Evolutionary conservation across 805 yeast genomes (phyloP), one percentile per base, ranked within the genome.

Genomic region (Saturnispora gosingensis): DNA sequence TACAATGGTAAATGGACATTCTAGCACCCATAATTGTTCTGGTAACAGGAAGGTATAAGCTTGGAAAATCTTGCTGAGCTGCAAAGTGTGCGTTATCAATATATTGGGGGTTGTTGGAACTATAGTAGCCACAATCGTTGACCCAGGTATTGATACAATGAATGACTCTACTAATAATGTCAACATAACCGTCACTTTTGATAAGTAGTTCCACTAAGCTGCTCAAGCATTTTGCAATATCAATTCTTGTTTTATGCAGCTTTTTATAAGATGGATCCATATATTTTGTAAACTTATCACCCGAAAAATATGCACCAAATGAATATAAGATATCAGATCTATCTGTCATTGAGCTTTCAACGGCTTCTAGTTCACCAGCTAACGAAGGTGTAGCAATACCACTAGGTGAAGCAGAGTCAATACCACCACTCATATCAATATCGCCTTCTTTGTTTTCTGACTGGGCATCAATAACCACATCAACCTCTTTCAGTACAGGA

Each of bases 11-110:
- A 15, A 82, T 70, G 50, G 82, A 85, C 13, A 88, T 72, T 50
- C 95, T 75, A 0, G 86, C 78, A 3, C 86, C 95, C n/a, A 88
- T 63, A 2, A 85, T 76, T 0, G 87, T 75, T 61, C 97, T 80
- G 0, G 98, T 89, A 56, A 73, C 83, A 2, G 89, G 87, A 53
- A 83, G 81, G 5, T 80, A 69, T 20, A 80, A 65, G 43, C 85
- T 81, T 5, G 83, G 76, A 4, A 86, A 68, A n/a, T 78, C 72
- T 60, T 85, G 90, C 9, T 81, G 70, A 38, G 54, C 58, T 28
- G 58, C 57, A 54, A 65, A 58, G 84, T 82, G 63, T 22, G 61
- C 48, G 53, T 65, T 59, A 39, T 66, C 67, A 47, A 60, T 57
- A 46, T 57, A 59, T 10, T 60, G 44, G 24, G 67, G 68, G 51